These are phyloP conservation scores for Globisporangium paroecandrum DNA, from an alignment of 352 stramenopile genomes.

Conservation along the genomic window DNA sequence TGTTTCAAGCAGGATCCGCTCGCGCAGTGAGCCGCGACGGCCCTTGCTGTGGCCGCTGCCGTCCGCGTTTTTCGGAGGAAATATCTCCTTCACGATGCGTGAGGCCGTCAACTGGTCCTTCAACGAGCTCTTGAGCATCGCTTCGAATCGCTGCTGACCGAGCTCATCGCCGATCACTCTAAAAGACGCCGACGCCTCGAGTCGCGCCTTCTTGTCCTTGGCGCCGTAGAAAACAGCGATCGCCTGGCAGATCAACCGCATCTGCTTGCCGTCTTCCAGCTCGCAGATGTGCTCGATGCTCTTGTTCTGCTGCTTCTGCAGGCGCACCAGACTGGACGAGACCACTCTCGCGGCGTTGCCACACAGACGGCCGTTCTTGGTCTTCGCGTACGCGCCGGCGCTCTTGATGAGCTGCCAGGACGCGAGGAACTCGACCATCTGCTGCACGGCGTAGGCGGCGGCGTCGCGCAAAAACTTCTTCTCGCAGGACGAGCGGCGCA, in stretches of 20 bases:
- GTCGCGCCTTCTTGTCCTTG: slow-evolving; percentile 45
- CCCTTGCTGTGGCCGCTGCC: slow-evolving; percentile 6
- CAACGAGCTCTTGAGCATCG: slow-evolving; percentile 30
- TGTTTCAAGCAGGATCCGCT: slow-evolving; percentile 25
- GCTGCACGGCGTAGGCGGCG: slow-evolving; percentile 32
- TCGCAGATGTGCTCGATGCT: slow-evolving; percentile 7
- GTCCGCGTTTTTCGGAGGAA: slow-evolving; percentile 3
- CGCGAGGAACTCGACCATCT: slow-evolving; percentile 39
- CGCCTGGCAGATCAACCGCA: slow-evolving; percentile 27
- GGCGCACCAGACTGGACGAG: slow-evolving; percentile 25
- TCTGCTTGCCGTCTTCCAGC: slow-evolving; percentile 7
- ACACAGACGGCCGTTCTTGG: slow-evolving; percentile 61
- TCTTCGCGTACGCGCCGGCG: slow-evolving; percentile 39
- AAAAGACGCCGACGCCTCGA: slow-evolving; percentile 40
- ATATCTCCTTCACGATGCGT: slow-evolving; percentile 46
- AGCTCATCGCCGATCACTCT: slow-evolving; percentile 38
- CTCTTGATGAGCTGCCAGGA: slow-evolving; percentile 37
- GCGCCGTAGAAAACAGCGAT: slow-evolving; percentile 42
- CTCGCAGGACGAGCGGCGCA: slow-evolving; percentile 65
- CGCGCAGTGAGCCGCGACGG: slow-evolving; percentile 31
- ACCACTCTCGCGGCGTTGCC: slow-evolving; percentile 44
- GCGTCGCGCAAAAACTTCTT: slow-evolving; percentile 73
- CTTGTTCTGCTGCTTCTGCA: slow-evolving; percentile 16
- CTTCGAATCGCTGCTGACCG: slow-evolving; percentile 28
- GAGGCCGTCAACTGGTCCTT: slow-evolving; percentile 22